Evolutionary conservation across 139 green algal species (phyloP), one percentile per base, ranked within the genome.

Genomic region (Penium margaritaceum): DNA sequence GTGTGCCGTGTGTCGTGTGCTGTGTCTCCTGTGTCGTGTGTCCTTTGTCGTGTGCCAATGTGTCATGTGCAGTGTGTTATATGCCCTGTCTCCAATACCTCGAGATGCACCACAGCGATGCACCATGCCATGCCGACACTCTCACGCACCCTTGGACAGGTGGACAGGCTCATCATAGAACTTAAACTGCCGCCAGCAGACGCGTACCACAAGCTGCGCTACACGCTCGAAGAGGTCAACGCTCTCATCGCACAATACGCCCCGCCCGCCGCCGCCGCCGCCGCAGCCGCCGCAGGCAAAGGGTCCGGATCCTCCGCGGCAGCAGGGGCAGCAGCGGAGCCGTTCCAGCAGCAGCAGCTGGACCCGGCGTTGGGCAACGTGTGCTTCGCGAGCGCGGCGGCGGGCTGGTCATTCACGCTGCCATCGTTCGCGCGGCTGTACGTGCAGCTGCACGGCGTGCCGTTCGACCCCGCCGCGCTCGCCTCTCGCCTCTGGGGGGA

Each of bases 141-240:
- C n/a, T n/a, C n/a, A n/a, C n/a, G n/a, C n/a, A n/a, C n/a, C 51
- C 15, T 30, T 0, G n/a, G 0, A 24, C 64, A 78, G 71, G 71
- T 96, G 53, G 92, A 97, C 82, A 83, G 94, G 0, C 86, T 99
- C 21, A 96, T 98, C 62, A 90, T 86, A 9, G 94, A 99, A 87
- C 89, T 99, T 19, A 98, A 97, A 85, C 85, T 99, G 51, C 94
- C 94, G 0, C 94, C 94, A 1, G 73, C 80, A n/a, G 94, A 99
- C 75, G 94, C 94, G 0, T 99, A 99, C 80, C 86, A 95, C 88
- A 99, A 99, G 85, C 80, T 99, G 67, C 82, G 87, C 35, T 91
- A 97, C 88, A 95, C 88, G 29, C 91, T 99, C 6, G 88, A 98
- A 76, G 94, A 99, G 76, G 87, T 97, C 29, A 77, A 77, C 61